Base-by-base conservation (phyloP, 768 basidiomycete genomes). In the Gymnopilus junonius region DNA sequence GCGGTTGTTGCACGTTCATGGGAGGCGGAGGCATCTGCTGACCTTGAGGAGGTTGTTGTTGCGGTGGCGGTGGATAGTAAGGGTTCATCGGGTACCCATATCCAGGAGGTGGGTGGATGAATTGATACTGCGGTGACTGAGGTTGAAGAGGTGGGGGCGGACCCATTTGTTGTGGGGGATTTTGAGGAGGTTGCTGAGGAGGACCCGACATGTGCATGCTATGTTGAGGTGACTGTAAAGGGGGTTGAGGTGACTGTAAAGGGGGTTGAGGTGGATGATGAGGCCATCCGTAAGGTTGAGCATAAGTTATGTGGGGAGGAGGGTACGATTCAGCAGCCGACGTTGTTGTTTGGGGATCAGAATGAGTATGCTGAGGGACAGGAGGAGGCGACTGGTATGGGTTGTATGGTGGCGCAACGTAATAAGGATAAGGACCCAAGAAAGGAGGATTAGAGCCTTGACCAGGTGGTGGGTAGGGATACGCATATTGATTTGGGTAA, bases 401-500 rank as follows among this genome's bases (percentile, higher is more conserved):
- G 64, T 79, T 75, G 48, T 76, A 76, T 7, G 58, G 68, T 15
- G 70, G 72, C 1, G 74, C n/a, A n/a, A n/a, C 72, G 61, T 79
- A 81, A 64, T 82, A 83, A 3, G 76, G 76, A 59, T 80, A 78
- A 23, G 76, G 78, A n/a, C 78, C 72, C 54, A 79, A 75, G 63
- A 79, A 78, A 25, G 80, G 65, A 29, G 71, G 74, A 63, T 70
- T 74, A 76, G 68, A 80, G 64, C 70, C 81, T 73, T 74, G 79
- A 53, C 62, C 75, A 45, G 82, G 81, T 50, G 82, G 80, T 57
- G 81, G 78, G 63, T 83, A 80, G 15, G 82, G 78, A 70, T 86
- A 88, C 40, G 77, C 71, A 72, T 85, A 88, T 61, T 81, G 78
- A 40, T 79, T 58, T 59, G 83, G 82, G 66, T 83, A 75, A 70